phyloP scores from a whole-genome alignment of 2,329 filamentous ascomycete genomes.

The Xylaria sp. region DNA sequence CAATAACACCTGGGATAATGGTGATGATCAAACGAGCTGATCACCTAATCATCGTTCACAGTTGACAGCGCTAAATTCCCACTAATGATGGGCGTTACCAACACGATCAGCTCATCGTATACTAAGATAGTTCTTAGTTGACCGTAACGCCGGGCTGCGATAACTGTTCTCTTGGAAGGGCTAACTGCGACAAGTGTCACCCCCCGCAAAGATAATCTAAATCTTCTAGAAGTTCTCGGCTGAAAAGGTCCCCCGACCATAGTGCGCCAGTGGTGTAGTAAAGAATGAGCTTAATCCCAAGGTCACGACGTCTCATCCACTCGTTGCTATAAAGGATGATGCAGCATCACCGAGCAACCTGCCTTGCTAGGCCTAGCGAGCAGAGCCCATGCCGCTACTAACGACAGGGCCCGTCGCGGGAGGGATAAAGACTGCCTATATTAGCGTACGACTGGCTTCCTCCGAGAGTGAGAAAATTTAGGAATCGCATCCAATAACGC shows the following conservation, averaged over 20 bases:
- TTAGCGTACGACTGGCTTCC: background rate
- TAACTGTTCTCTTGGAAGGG: background rate
- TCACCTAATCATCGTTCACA: background rate
- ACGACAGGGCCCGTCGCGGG: background rate
- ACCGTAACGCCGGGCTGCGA: background rate
- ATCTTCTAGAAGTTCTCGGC: conserved; percentile 16
- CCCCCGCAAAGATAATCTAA: background rate
- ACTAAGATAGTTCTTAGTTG: background rate
- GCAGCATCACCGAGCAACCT: background rate
- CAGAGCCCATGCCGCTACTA: background rate
- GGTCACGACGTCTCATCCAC: background rate
- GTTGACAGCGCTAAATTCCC: background rate
- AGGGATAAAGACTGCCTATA: background rate
- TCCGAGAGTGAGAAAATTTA: background rate
- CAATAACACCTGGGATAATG: background rate
- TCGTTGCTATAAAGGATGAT: background rate
- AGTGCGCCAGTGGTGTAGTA: conserved; percentile 3
- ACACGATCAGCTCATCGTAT: background rate
- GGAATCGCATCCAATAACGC: background rate
- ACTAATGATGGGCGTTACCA: background rate
- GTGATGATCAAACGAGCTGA: background rate
- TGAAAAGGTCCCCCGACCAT: background rate
- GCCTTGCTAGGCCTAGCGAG: conserved; percentile 19
- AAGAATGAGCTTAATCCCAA: background rate
- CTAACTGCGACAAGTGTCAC: conserved; percentile 11